Percentiles rank a stretch among this genome's conserved stretches.
These are phyloP conservation scores for Colletotrichum sp. DNA, from an alignment of 2,329 filamentous ascomycete genomes.

Conservation along the genomic window DNA sequence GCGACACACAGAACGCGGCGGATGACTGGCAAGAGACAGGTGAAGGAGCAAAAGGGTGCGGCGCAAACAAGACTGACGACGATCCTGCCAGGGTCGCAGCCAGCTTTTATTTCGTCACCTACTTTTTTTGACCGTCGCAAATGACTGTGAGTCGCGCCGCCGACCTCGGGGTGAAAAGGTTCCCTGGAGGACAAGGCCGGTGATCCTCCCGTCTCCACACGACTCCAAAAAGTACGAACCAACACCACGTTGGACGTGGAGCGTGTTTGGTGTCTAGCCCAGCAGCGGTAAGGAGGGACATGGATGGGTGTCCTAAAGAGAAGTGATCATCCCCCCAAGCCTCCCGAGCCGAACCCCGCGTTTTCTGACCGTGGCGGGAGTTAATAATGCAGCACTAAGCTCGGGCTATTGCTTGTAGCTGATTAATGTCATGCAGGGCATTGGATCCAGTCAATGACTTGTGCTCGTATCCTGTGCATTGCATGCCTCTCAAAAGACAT, in stretches of 20 bases:
- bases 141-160: not conserved
- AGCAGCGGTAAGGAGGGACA: not conserved
- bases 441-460: not conserved
- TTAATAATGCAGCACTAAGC: not conserved
- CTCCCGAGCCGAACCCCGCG: constrained; percentile 10
- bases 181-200: not conserved
- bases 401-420: not conserved
- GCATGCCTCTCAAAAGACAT: not conserved
- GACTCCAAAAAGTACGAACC: not conserved
- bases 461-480: not conserved
- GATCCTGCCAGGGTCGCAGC: not conserved
- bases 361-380: not conserved
- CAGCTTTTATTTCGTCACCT: constrained; percentile 14
- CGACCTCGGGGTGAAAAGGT: constrained; percentile 4
- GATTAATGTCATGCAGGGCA: not conserved
- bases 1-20: not conserved
- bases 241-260: not conserved
- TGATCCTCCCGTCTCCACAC: constrained; percentile 14
- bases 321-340: not conserved
- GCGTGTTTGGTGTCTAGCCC: not conserved
- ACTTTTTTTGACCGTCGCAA: not conserved
- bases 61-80: not conserved
- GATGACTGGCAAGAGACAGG: not conserved
- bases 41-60: not conserved
- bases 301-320: not conserved